These are phyloP conservation scores for Termitomyces sp. DNA, from an alignment of 768 basidiomycete species.

Conservation along the genomic window DNA sequence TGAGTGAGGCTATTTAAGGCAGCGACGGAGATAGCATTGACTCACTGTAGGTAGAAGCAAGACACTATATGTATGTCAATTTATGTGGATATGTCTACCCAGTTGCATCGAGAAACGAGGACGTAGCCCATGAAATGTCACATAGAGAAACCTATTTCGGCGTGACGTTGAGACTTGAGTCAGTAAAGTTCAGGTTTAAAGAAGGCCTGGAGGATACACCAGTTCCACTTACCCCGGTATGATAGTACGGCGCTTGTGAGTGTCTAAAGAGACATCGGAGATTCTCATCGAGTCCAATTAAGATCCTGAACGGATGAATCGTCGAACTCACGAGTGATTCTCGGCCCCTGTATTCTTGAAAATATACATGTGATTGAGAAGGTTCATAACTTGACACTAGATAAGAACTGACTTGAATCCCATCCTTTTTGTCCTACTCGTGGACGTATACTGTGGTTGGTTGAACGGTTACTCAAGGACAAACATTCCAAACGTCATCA, in stretches of 20 bases:
- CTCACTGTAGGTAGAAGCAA: background rate
- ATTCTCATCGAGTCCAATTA: background rate
- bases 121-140: conserved; percentile 12
- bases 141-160: conserved; percentile 11
- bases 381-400: background rate
- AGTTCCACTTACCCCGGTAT: conserved; percentile 9
- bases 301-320: background rate
- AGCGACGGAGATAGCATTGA: background rate
- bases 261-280: conserved; percentile 3
- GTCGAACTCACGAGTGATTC: conserved; percentile 9
- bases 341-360: conserved; percentile 12
- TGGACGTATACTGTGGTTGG: background rate
- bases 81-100: conserved; percentile 13
- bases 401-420: conserved; percentile 5
- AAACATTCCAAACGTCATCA: background rate
- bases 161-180: background rate
- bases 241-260: conserved; percentile 13
- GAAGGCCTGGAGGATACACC: no score
- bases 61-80: background rate
- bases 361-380: background rate
- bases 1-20: background rate
- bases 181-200: background rate
- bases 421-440: background rate
- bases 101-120: conserved; percentile 15
- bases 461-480: no score